These are phyloP conservation scores for Annona cherimola DNA, from an alignment of 164 flowering plant genomes.

Conservation along the genomic window DNA sequence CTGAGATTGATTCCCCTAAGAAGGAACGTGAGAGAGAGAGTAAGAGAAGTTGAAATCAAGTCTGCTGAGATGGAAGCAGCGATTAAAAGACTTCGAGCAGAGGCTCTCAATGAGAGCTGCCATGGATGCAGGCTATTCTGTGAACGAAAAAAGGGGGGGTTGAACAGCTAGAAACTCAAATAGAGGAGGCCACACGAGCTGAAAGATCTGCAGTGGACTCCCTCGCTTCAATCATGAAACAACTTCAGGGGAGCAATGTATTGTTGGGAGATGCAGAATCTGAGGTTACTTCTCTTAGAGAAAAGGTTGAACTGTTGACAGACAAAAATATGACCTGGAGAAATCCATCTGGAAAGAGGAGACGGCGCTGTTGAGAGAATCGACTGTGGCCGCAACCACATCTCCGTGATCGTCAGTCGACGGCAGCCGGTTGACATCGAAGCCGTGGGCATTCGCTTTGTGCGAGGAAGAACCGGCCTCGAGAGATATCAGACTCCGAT, in stretches of 20 bases:
- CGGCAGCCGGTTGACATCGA: too few species aligned
- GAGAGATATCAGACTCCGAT: too few species aligned
- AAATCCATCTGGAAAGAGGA: too few species aligned
- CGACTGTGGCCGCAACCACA: too few species aligned
- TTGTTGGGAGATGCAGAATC: conserved; percentile 60
- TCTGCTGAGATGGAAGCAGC: conserved; percentile 14
- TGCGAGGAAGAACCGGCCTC: too few species aligned
- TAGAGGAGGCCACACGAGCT: conserved; percentile 45
- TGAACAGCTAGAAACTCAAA: conserved; percentile 42
- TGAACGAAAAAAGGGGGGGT: conserved; percentile 54
- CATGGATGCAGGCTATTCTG: conserved; percentile 52
- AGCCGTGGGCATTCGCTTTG: too few species aligned
- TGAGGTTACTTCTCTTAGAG: conserved; percentile 59
- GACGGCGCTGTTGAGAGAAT: too few species aligned
- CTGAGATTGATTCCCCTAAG: conserved; percentile 53
- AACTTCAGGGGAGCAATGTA: conserved; percentile 62
- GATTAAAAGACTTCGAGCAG: conserved; percentile 43
- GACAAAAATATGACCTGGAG: conserved; percentile 56
- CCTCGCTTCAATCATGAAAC: conserved; percentile 54
- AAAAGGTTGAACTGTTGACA: conserved; percentile 46
- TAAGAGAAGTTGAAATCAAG: conserved; percentile 14
- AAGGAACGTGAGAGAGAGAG: conserved; percentile 30
- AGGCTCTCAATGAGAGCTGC: conserved; percentile 69
- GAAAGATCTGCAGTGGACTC: conserved; percentile 76
- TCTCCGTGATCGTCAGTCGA: too few species aligned